Base-by-base conservation (phyloP, 257 asterid genomes). In the Nemophila menziesii region DNA sequence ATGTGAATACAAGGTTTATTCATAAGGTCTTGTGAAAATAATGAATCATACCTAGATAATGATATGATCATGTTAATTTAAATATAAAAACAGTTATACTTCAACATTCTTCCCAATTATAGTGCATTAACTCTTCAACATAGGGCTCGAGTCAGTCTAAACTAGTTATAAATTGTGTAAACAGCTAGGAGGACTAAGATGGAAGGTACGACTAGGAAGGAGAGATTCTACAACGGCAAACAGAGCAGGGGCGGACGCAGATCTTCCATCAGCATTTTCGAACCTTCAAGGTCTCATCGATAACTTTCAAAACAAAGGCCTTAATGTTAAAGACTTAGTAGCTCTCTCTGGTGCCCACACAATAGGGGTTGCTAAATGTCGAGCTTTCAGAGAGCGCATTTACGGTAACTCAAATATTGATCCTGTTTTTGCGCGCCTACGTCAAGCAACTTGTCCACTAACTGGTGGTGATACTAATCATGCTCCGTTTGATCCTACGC, bases 271-370 rank as follows among this genome's bases (percentile, higher is more conserved):
- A 19, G 58, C 66, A 12, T 29, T 20, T 8, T 14, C 6, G 20
- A 48, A 33, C 47, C 44, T 58, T 8, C 37, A 46, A 36, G n/a
- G 54, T 20, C 4, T 53, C 3, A 6, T 14, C 0, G 49, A 38
- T 26, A 57, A 43, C 17, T 17, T 64, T 9, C 38, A 21, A 16
- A n/a, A 42, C 5, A 22, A 54, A 53, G 71, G 54, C 34, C 66
- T 64, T 0, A 55, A 5, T 29, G 5, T 29, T 13, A 29, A 2
- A 29, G 36, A 29, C 9, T 5, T 29, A 2, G 9, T 64, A n/a
- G 51, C 39, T 3, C 65, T 64, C 13, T 64, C 66, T 14, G 66
- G 66, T 3, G 66, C 38, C 14, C 71, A 64, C 44, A 45, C 60
- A 0, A 16, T 64, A 5, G 71, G 71, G 4, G 24, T 43, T 14